Percentiles rank a stretch among this genome's conserved stretches.
phyloP scores from a whole-genome alignment of 257 asterid species.

The Orobanche coerulescens region DNA sequence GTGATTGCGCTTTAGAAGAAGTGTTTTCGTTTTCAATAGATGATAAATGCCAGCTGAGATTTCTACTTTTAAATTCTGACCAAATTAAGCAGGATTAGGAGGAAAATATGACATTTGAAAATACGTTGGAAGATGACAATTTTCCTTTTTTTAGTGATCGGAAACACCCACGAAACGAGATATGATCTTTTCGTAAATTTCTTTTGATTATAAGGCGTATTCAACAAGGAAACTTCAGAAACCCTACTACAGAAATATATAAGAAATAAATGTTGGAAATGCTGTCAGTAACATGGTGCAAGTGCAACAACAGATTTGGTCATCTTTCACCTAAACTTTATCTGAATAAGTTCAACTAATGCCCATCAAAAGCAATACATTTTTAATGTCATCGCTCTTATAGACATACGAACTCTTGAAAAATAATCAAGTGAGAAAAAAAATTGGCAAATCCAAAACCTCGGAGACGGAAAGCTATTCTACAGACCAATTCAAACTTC shows the following conservation, averaged over 20 bases:
- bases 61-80: no score
- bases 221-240: neutral
- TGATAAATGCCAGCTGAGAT: no score
- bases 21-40: no score
- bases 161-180: neutral
- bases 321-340: neutral
- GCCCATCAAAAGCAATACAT: neutral
- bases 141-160: no score
- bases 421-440: neutral
- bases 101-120: no score
- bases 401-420: no score
- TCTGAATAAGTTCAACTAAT: neutral
- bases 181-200: neutral
- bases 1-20: neutral
- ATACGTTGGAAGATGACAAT: no score
- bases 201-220: neutral
- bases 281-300: neutral
- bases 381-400: no score
- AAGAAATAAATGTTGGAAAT: neutral
- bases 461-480: neutral
- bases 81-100: no score
- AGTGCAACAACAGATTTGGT: neutral
- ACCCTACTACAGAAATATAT: neutral
- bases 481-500: neutral
- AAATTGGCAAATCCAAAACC: neutral